Base-by-base conservation (phyloP, 139 green algal genomes). In the Marvania coccoides region DNA sequence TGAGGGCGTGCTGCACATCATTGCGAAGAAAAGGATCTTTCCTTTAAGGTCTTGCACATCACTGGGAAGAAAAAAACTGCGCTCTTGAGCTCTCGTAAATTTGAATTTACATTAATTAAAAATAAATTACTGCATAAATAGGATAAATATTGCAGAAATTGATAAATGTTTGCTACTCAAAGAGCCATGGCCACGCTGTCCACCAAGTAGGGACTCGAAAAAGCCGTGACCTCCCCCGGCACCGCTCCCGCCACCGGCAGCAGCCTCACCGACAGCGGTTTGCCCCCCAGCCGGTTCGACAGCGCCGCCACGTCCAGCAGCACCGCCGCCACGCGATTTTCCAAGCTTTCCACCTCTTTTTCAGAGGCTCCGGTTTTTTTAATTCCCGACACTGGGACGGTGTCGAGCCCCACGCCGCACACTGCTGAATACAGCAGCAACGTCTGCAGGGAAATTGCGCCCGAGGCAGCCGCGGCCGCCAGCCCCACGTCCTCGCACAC, bases 341-440 rank as follows among this genome's bases (percentile, higher is more conserved):
- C 69, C 42, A 77, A 37, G 1, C 30, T 38, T 24, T n/a, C 13
- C n/a, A 36, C 26, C 19, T 51, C 24, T 45, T 47, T 47, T 4
- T 5, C 51, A 35, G 61, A 6, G 3, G 70, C 33, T 33, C 47
- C 53, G 14, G 47, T 10, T 2, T 26, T 6, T 2, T 35, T 48
- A 37, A 51, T 47, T 3, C 80, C 80, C 3, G 73, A 62, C 31
- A 86, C 66, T 0, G 80, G 80, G 1, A 86, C 61, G 0, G 80
- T 86, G 59, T 86, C 80, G 8, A 86, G 57, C 5, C 80, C 80
- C 30, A 57, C 65, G n/a, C 80, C 77, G 59, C 80, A 86, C 7
- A 85, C 78, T 4, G 78, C 65, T 2, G 61, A 73, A 29, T 73
- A 80, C 35, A 70, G 45, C 39, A 86, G 70, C 34, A 86, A 58